A percentile compares a stretch with the other conserved stretches of the same genome.
These are phyloP conservation scores for Clathrus columnatus DNA, from an alignment of 768 basidiomycete genomes.

Conservation along the genomic window DNA sequence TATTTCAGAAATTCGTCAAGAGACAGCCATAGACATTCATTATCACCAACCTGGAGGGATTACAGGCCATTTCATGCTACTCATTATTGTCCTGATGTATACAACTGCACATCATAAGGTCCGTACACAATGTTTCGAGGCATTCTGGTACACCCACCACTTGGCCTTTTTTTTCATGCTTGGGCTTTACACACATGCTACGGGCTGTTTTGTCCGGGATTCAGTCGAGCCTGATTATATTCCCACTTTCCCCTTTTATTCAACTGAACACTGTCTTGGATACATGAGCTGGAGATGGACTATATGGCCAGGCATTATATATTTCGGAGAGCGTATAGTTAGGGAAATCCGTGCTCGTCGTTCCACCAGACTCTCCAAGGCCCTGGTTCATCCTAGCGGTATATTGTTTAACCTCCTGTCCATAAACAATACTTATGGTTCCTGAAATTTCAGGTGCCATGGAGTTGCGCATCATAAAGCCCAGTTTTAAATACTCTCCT, in stretches of 20 bases:
- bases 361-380: slow-evolving; percentile 72
- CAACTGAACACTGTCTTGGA: slow-evolving; percentile 79
- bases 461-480: slow-evolving; percentile 89
- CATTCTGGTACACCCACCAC: slow-evolving; percentile 96
- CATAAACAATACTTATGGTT: background rate
- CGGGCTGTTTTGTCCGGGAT: slow-evolving; percentile 93
- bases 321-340: slow-evolving; percentile 80
- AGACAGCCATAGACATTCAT: slow-evolving; percentile 75
- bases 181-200: slow-evolving; percentile 81
- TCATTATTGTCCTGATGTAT: slow-evolving; percentile 91
- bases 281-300: slow-evolving; percentile 87
- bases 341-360: slow-evolving; percentile 75
- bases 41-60: slow-evolving; percentile 87
- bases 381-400: slow-evolving; percentile 86
- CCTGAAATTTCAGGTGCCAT: slow-evolving; percentile 53
- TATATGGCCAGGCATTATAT: slow-evolving; percentile 87
- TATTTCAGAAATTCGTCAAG: slow-evolving; percentile 62
- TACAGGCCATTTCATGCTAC: slow-evolving; percentile 91
- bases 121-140: slow-evolving; percentile 85
- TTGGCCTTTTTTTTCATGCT: slow-evolving; percentile 93
- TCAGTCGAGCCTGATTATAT: slow-evolving; percentile 63
- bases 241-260: slow-evolving; percentile 76
- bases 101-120: slow-evolving; percentile 85
- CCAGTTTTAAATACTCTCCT: slow-evolving; percentile 83
- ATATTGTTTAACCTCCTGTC: slow-evolving; percentile 20